Base-by-base conservation (phyloP, 345 rosid species). In the Schrenkiella parvula region DNA sequence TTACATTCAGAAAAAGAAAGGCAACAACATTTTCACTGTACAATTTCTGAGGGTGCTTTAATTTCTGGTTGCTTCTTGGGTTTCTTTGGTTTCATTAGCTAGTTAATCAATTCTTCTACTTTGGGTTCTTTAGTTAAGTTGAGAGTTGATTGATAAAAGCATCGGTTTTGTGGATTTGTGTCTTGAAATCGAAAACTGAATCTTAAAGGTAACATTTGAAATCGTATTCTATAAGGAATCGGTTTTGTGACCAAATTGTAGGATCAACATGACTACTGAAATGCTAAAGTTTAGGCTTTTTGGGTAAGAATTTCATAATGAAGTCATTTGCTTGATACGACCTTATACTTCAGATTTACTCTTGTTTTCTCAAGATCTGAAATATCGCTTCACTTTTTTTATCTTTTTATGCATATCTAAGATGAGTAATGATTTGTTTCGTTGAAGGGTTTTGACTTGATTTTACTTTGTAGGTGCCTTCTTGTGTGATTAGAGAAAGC, bases 261-360 rank as follows among this genome's bases (percentile, higher is more conserved):
- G 63, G 38, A 4, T 43, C 53, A 15, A 53, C 25, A 63, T 64
- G 37, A 31, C 5, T 26, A 38, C 51, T 48, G 50, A 8, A 12
- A 8, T 64, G 70, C 56, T 43, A 22, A 64, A 43, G n/a, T 64
- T 43, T 42, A 32, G 15, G 70, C 39, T 43, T 64, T 32, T 52
- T 72, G 4, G 42, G 15, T 1, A 3, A 17, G 25, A 14, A 29
- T 64, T 71, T 5, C 43, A 34, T 51, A 17, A 39, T 25, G 2
- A 34, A 64, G 32, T 64, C 38, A 35, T 23, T 64, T 64, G 39
- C 61, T 39, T 71, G 62, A 50, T 61, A 21, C 28, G 62, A 11
- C 23, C 34, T 50, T 28, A 10, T 10, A 21, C 64, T 65, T 73
- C 57, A 65, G 66, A 56, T 57, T 66, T 19, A 56, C 52, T 37